Evolutionary conservation across 2,329 filamentous ascomycete species (phyloP), one percentile per base, ranked within the genome.

Genomic region (Drechslerella stenobrocha): DNA sequence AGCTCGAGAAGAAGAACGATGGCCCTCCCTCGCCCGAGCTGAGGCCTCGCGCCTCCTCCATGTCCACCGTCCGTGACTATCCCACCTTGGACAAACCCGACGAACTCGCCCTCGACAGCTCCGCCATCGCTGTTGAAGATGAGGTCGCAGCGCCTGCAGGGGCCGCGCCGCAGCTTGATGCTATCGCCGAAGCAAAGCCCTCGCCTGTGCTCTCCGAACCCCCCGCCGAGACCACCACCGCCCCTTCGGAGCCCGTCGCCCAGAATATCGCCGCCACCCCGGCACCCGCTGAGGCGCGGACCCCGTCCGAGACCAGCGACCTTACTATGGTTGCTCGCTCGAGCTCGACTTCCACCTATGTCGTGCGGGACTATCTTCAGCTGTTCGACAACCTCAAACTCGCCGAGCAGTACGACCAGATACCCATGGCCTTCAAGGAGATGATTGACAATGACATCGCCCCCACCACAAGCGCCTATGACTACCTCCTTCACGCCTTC

Each of bases 401-500:
- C 56, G 80, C 83, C 72, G 82, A 84, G 57, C 86, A 88, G 66
- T 95, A 90, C 83, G 84, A 84, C 11, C 90, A 96, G 75, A 93
- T 98, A 45, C 92, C 92, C 0, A 85, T 86, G 35, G 85, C 93
- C 2, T 98, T 98, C 75, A 89, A 96, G 80, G 84, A 86, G 24
- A 89, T 97, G 85, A 82, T 97, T 70, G 85, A 86, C 46, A 87
- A 88, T 70, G 88, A 89, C 46, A 82, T 95, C 69, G 85, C 85
- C 74, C 93, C 93, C 32, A 88, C 87, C 4, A 84, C 89, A 47
- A 81, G 84, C 46, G 88, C 92, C n/a, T 98, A 98, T 81, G 96
- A 96, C 75, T 88, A 90, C 50, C 81, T 98, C 44, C 80, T 98
- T 42, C 82, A 86, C 73, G 89, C 93, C 3, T 90, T 90, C 11